A percentile compares a stretch with the other conserved stretches of the same genome.
These are phyloP conservation scores for Calonectria crousiana DNA, from an alignment of 2,329 filamentous ascomycete genomes.

Conservation along the genomic window DNA sequence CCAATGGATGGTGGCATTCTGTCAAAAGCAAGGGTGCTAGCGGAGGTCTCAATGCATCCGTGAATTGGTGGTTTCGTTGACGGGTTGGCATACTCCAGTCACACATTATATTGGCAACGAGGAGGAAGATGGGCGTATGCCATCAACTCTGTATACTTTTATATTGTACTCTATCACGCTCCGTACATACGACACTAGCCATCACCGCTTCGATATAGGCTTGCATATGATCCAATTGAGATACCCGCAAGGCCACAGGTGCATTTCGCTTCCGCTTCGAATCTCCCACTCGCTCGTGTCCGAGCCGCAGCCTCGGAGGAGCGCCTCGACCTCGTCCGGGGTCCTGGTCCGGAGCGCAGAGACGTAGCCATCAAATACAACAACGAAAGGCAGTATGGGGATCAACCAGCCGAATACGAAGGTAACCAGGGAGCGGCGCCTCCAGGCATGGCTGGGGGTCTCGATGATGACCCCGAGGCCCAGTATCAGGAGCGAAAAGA, in stretches of 20 bases:
- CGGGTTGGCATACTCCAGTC: background rate
- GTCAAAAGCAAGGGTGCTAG: conserved; percentile 52
- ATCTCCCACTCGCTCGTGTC: conserved; percentile 61
- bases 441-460: conserved; percentile 66
- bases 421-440: conserved; percentile 64
- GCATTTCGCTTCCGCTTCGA: conserved; percentile 58
- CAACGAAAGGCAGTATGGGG: conserved; percentile 75
- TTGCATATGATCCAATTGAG: conserved; percentile 66
- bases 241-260: conserved; percentile 64
- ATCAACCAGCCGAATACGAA: conserved; percentile 76
- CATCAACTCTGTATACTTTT: background rate
- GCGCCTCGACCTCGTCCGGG: conserved; percentile 70
- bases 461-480: conserved; percentile 64
- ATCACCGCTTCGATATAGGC: conserved; percentile 43
- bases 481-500: conserved; percentile 66
- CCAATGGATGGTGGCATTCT: conserved; percentile 61
- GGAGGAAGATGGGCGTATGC: background rate
- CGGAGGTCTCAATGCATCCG: conserved; percentile 56
- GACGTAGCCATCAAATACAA: conserved; percentile 77
- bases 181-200: conserved; percentile 14
- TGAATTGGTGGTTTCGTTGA: conserved; percentile 61
- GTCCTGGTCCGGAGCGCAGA: conserved; percentile 77
- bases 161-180: conserved; percentile 1
- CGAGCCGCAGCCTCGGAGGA: conserved; percentile 67
- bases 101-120: background rate